Evolutionary conservation across 2,329 filamentous ascomycete species (phyloP).

Genomic region (Fusarium albidum): DNA sequence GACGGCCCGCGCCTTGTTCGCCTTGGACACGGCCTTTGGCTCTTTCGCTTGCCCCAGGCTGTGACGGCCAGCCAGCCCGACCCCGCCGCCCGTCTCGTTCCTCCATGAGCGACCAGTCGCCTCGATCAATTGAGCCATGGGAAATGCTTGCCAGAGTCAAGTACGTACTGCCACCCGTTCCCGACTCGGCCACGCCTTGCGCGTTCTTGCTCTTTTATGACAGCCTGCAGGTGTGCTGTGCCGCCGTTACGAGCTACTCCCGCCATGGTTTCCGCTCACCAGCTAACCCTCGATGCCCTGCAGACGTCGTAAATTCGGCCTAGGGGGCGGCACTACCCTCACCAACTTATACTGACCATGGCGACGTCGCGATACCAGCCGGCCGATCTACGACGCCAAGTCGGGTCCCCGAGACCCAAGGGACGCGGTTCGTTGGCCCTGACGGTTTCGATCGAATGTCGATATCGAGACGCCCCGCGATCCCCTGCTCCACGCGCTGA

Average conservation of each 20-base stretch:
- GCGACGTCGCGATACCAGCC: slow-evolving; percentile 56
- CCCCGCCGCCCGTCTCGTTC: slow-evolving; percentile 34
- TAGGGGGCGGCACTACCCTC: slow-evolving; percentile 43
- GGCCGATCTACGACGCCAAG: slow-evolving; percentile 59
- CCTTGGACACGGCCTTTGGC: slow-evolving; percentile 18
- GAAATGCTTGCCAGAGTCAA: slow-evolving; percentile 54
- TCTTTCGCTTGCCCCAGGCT: slow-evolving; percentile 26
- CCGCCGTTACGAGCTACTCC: neutral
- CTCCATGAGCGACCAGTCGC: slow-evolving; percentile 55
- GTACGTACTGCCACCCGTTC: slow-evolving; percentile 47
- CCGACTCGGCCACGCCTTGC: slow-evolving; percentile 14
- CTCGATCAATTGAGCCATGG: slow-evolving; percentile 57
- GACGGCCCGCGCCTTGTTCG: slow-evolving; percentile 31
- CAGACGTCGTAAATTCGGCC: slow-evolving; percentile 55
- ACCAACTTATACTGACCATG: slow-evolving; percentile 49
- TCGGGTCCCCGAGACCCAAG: slow-evolving; percentile 66
- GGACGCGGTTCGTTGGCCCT: slow-evolving; percentile 56
- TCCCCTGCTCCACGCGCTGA: slow-evolving; percentile 21
- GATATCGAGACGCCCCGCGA: slow-evolving; percentile 8
- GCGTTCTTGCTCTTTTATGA: slow-evolving; percentile 5
- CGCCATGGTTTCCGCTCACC: slow-evolving; percentile 1
- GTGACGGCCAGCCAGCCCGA: slow-evolving; percentile 32
- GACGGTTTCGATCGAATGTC: neutral
- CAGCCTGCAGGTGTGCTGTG: neutral
- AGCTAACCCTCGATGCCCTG: slow-evolving; percentile 24